Evolutionary conservation across 2,329 filamentous ascomycete genomes (phyloP).

Genomic region (Aspergillus puulaauensis): DNA sequence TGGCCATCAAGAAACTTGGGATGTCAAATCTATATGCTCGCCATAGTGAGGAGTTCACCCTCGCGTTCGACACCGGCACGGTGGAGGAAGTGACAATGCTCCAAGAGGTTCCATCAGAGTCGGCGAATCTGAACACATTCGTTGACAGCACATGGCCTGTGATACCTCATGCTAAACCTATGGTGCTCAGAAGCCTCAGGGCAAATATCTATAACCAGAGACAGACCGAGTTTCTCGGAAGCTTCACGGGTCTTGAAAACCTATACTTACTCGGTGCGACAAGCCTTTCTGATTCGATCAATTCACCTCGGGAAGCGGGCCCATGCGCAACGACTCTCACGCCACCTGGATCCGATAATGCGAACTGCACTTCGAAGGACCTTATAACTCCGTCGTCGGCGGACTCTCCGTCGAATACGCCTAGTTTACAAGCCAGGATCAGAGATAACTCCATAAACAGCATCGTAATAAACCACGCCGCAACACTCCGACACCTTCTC

Average conservation of each 20-base stretch:
- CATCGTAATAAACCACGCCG: conserved; percentile 52
- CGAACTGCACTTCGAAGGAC: conserved; percentile 15
- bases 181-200: conserved; percentile 49
- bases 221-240: conserved; percentile 43
- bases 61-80: conserved; percentile 41
- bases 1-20: conserved; percentile 52
- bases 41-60: conserved; percentile 48
- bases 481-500: conserved; percentile 56
- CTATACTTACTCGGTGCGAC: conserved; percentile 53
- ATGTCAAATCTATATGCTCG: conserved; percentile 60
- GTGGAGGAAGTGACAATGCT: conserved; percentile 55
- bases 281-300: conserved; percentile 31
- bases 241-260: conserved; percentile 48
- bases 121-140: conserved; percentile 46
- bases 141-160: conserved; percentile 56
- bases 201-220: conserved; percentile 50
- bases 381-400: conserved; percentile 24
- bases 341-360: conserved; percentile 25
- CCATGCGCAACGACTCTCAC: conserved; percentile 27
- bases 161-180: conserved; percentile 26
- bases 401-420: conserved; percentile 23
- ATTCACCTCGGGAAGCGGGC: conserved; percentile 27
- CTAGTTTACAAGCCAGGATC: conserved; percentile 32
- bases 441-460: conserved; percentile 51
- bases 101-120: conserved; percentile 51